phyloP scores from a whole-genome alignment of 495 filamentous ascomycete species.

The Chaetomium tenue region DNA sequence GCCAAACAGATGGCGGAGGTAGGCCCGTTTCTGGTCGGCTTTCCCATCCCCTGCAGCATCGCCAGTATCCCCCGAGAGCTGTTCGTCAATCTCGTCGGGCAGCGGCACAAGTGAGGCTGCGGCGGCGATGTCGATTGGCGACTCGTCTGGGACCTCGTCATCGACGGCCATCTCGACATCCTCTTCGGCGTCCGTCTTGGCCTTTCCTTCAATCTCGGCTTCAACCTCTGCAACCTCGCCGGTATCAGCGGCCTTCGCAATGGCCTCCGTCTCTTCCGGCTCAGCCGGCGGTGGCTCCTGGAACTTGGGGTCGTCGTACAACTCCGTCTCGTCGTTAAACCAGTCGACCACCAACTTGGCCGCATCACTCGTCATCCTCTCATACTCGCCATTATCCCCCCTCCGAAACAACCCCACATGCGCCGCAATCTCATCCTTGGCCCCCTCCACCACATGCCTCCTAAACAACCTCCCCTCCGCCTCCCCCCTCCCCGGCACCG shows the following conservation, averaged over 20 bases:
- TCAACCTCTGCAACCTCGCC: constrained; percentile 22
- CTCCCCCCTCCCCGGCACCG: constrained; percentile 41
- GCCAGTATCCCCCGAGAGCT: background rate
- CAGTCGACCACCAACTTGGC: constrained; percentile 57
- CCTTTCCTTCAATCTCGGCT: constrained; percentile 16
- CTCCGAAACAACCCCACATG: constrained; percentile 82
- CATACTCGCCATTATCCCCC: constrained; percentile 74
- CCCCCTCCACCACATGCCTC: constrained; percentile 67
- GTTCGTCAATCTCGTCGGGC: constrained; percentile 36
- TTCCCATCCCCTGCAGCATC: constrained; percentile 18
- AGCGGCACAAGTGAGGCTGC: constrained; percentile 46
- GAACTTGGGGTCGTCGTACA: constrained; percentile 46
- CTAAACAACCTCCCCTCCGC: constrained; percentile 47
- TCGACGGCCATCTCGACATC: constrained; percentile 22
- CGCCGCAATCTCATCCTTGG: constrained; percentile 74
- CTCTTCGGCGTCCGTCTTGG: constrained; percentile 14
- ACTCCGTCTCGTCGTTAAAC: constrained; percentile 47
- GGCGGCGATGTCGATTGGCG: constrained; percentile 49
- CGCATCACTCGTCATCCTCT: constrained; percentile 63
- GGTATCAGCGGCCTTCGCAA: constrained; percentile 41
- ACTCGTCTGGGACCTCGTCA: constrained; percentile 41
- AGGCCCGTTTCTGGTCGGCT: constrained; percentile 37
- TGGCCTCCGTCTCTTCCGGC: constrained; percentile 37
- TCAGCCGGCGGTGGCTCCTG: constrained; percentile 33
- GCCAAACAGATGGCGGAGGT: constrained; percentile 48